Conservation (phyloP, 345 rosid genomes). For the Eucalyptus guilfoylei region DNA sequence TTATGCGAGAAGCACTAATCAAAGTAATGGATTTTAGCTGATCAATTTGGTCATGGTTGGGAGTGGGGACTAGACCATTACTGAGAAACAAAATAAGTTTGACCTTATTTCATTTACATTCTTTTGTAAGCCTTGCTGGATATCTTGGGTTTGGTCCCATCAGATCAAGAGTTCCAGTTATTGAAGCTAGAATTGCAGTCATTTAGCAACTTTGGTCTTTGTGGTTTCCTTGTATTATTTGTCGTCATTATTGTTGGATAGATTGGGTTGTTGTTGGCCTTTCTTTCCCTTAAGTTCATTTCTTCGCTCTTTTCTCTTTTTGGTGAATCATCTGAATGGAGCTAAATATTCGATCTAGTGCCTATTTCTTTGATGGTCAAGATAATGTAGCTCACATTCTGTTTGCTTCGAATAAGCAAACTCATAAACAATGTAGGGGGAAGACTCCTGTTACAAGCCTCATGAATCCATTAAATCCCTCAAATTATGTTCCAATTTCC, state of each 20-base stretch:
- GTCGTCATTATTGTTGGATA: not conserved
- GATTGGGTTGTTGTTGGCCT: not conserved
- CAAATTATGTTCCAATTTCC: not conserved
- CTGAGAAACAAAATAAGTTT: not conserved
- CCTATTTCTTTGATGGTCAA: not conserved
- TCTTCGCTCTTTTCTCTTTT: not conserved
- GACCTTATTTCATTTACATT: not conserved
- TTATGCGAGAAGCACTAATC: not conserved
- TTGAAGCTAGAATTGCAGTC: not conserved
- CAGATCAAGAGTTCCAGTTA: not conserved
- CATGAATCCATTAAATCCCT: not conserved
- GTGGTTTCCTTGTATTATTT: not conserved
- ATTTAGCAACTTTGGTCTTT: not conserved
- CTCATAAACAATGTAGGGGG: not conserved
- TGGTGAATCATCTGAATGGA: not conserved
- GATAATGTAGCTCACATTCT: not conserved
- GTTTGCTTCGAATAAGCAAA: not conserved
- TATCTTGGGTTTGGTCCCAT: not conserved
- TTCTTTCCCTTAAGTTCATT: not conserved
- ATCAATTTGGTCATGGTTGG: not conserved
- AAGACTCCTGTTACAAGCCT: not conserved
- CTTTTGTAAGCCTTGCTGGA: not conserved
- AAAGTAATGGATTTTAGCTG: not conserved
- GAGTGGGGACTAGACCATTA: not conserved
- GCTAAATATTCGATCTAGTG: not conserved